Evolutionary conservation across 495 filamentous ascomycete species (phyloP), one percentile per base, ranked within the genome.

Genomic region (Paragyromitra xinjiangensis): DNA sequence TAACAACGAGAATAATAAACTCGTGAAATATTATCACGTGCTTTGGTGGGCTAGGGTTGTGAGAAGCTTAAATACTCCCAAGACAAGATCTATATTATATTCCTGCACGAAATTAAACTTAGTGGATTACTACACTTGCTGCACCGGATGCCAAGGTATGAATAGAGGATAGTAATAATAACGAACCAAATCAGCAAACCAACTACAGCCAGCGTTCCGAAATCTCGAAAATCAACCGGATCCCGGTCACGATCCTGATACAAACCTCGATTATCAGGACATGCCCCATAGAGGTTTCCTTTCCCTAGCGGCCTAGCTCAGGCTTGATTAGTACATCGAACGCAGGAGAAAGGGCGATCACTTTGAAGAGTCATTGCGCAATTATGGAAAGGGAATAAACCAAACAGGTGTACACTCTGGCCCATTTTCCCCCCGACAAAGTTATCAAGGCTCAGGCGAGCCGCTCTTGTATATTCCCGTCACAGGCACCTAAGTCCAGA

Each of bases 381-480:
- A 48, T 45, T 50, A 8, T 42, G n/a, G 19, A 63, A 63, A 16
- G 59, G n/a, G n/a, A 24, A 5, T 59, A 59, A 16, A n/a, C n/a
- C 44, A 48, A 48, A 48, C 44, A 39, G 22, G 24, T 19, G 8
- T 55, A 68, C 65, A 55, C 65, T 68, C 16, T 68, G 65, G 34
- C 65, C 65, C 6, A 55, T 68, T 68, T 68, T 0, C 19, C 65
- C 50, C 14, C 22, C 7, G 26, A 66, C n/a, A 66, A n/a, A 29
- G 42, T 42, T 51, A 51, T 14, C 56, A 63, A 62, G 55, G 26
- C 45, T 34, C 53, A 59, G 55, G 34, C 19, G 51, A 37, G 56
- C 67, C 67, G 53, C 39, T 70, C 39, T 39, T 61, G 39, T 50
- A 29, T 42, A 42, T 56, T 51, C 9, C 26, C 59, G 67, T 69